Evolutionary conservation across 164 flowering plant species (phyloP).

Genomic region (Stephania yunnanensis): DNA sequence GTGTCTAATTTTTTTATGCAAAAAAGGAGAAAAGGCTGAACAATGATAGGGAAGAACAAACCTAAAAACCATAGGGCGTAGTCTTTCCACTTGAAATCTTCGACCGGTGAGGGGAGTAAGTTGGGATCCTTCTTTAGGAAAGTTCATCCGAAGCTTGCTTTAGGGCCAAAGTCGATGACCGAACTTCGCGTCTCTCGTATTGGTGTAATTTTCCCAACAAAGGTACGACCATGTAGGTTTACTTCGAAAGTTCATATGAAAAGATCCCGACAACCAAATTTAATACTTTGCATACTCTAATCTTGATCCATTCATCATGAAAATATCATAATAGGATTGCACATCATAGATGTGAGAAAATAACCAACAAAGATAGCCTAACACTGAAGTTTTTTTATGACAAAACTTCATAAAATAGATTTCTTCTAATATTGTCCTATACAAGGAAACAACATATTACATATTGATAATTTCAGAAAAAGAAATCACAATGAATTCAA

Average conservation of each 20-base stretch:
- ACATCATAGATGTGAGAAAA: too few relatives aligned
- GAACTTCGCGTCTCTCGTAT: conserved; percentile 90
- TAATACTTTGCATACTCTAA: background rate
- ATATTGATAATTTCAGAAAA: too few relatives aligned
- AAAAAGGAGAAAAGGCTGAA: background rate
- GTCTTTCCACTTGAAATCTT: conserved; percentile 95
- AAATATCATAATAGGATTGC: too few relatives aligned
- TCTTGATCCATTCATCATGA: too few relatives aligned
- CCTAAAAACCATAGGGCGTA: conserved; percentile 99
- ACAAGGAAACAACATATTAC: too few relatives aligned
- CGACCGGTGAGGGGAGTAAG: conserved; percentile 93
- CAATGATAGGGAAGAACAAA: conserved; percentile 21
- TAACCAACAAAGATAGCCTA: too few relatives aligned
- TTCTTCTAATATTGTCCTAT: too few relatives aligned
- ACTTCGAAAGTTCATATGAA: background rate
- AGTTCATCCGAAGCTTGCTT: conserved; percentile 97
- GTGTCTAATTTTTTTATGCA: too few relatives aligned
- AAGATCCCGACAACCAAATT: background rate
- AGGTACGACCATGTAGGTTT: conserved; percentile 39
- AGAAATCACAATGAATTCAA: background rate
- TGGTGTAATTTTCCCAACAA: conserved; percentile 98
- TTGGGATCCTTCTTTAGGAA: conserved; percentile 89
- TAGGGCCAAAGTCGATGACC: conserved; percentile 86
- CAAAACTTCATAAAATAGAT: too few relatives aligned
- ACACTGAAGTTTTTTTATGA: too few relatives aligned